Conservation (phyloP, 306 rosid species). For the Elaeagnus macrophylla region DNA sequence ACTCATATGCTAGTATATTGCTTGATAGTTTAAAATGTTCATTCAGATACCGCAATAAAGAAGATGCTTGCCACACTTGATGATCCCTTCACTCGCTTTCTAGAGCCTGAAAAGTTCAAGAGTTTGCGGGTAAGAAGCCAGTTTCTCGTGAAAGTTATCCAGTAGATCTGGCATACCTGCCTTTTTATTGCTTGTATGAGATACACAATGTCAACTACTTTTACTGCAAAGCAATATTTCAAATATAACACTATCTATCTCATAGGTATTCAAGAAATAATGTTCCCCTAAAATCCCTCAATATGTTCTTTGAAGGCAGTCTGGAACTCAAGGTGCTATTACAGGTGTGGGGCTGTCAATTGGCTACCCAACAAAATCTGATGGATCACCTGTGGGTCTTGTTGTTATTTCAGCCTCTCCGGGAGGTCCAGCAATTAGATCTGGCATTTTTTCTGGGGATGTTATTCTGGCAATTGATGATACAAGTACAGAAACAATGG, state of each 20-base stretch:
- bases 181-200: conserved; percentile 19
- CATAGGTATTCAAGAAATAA: conserved; percentile 14
- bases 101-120: conserved; percentile 86
- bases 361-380: conserved; percentile 64
- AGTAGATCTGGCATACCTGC: conserved; percentile 1
- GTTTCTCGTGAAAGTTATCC: conserved; percentile 14
- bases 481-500: conserved; percentile 69
- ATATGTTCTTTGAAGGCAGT: conserved; percentile 83
- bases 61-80: conserved; percentile 92
- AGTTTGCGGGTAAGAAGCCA: conserved; percentile 65
- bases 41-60: conserved; percentile 72
- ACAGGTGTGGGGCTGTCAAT: conserved; percentile 94
- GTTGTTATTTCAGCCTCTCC: conserved; percentile 78
- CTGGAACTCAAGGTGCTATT: conserved; percentile 89
- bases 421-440: conserved; percentile 87
- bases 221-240: background rate
- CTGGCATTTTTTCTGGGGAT: conserved; percentile 83
- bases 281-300: conserved; percentile 26
- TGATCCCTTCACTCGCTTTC: conserved; percentile 88
- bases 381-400: conserved; percentile 60
- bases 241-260: conserved; percentile 7
- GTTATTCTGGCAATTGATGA: conserved; percentile 72
- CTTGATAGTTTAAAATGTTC: conserved; percentile 14
- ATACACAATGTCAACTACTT: background rate
- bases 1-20: conserved; percentile 8